Percentiles rank a stretch among this genome's conserved stretches.
These are phyloP conservation scores for Theobroma cacao DNA, from an alignment of 345 rosid species.

Conservation along the genomic window DNA sequence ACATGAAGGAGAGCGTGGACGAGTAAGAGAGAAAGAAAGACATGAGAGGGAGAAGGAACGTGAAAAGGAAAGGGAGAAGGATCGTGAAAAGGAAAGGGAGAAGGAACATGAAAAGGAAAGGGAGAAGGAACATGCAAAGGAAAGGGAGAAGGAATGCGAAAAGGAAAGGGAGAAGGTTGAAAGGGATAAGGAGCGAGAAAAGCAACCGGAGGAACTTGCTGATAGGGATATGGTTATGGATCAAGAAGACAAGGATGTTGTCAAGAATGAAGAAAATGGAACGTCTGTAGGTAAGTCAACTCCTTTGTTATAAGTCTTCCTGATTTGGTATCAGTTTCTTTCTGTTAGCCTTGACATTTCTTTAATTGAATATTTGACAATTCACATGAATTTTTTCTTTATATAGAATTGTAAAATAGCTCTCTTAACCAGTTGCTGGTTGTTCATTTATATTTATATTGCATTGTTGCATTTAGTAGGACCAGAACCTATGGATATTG, in stretches of 20 bases:
- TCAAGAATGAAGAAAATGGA: conserved; percentile 55
- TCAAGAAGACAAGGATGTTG: conserved; percentile 49
- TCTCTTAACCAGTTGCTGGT: background rate
- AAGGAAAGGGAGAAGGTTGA: conserved; percentile 50
- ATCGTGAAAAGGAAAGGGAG: conserved; percentile 39
- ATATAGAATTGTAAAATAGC: background rate
- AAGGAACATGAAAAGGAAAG: conserved; percentile 58
- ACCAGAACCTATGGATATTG: conserved; percentile 81
- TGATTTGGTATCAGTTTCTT: background rate
- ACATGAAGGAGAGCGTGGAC: conserved; percentile 54
- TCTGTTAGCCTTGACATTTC: background rate
- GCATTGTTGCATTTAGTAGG: conserved; percentile 25
- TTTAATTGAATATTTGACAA: background rate
- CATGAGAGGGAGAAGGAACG: conserved; percentile 65
- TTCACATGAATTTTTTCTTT: background rate
- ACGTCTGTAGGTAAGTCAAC: conserved; percentile 43
- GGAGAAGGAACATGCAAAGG: conserved; percentile 49
- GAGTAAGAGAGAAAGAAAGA: conserved; percentile 70
- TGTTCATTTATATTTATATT: background rate
- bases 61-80: conserved; percentile 25
- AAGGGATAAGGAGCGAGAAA: conserved; percentile 61
- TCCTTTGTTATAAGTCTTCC: conserved; percentile 1
- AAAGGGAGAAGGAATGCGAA: conserved; percentile 21
- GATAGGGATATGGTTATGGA: conserved; percentile 50
- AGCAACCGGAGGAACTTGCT: conserved; percentile 51